Conservation (phyloP, 495 filamentous ascomycete species). For the Penicillium pancosmium region DNA sequence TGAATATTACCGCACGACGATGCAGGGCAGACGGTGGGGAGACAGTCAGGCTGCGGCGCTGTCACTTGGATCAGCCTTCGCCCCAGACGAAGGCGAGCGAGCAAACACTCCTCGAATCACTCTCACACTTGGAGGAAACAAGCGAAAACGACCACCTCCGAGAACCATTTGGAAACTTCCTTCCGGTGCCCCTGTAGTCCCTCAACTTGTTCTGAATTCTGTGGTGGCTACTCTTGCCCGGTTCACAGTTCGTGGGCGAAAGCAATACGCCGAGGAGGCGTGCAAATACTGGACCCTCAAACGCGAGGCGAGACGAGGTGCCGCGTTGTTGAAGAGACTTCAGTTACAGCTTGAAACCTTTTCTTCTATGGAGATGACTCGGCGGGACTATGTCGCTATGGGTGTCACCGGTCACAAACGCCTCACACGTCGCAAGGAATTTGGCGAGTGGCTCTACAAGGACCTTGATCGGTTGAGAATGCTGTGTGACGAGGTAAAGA, state of each 20-base stretch:
- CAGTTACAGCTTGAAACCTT: constrained; percentile 89
- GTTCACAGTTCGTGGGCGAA: constrained; percentile 81
- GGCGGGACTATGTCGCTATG: constrained; percentile 90
- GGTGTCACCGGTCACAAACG: constrained; percentile 78
- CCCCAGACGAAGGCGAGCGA: constrained; percentile 36
- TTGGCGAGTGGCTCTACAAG: constrained; percentile 71
- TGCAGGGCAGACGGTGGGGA: constrained; percentile 87
- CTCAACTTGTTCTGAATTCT: constrained; percentile 76
- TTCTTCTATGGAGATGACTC: constrained; percentile 92
- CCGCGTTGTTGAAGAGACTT: constrained; percentile 86
- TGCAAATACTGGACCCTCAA: constrained; percentile 99
- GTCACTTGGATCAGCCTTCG: constrained; percentile 65
- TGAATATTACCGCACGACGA: constrained; percentile 82
- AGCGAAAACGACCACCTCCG: constrained; percentile 66
- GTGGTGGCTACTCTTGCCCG: constrained; percentile 77
- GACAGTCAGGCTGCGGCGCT: constrained; percentile 87
- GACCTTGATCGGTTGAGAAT: constrained; percentile 75
- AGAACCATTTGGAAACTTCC: constrained; percentile 90
- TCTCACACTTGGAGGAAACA: constrained; percentile 71
- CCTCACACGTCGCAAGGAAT: constrained; percentile 81
- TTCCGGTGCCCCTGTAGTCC: constrained; percentile 93
- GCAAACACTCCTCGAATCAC: constrained; percentile 50
- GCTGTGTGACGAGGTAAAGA: constrained; percentile 67
- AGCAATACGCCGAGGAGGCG: constrained; percentile 87
- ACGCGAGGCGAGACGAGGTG: constrained; percentile 86